Evolutionary conservation across 257 asterid genomes (phyloP), one percentile per base, ranked within the genome.

Genomic region (Solanum lignicaule): DNA sequence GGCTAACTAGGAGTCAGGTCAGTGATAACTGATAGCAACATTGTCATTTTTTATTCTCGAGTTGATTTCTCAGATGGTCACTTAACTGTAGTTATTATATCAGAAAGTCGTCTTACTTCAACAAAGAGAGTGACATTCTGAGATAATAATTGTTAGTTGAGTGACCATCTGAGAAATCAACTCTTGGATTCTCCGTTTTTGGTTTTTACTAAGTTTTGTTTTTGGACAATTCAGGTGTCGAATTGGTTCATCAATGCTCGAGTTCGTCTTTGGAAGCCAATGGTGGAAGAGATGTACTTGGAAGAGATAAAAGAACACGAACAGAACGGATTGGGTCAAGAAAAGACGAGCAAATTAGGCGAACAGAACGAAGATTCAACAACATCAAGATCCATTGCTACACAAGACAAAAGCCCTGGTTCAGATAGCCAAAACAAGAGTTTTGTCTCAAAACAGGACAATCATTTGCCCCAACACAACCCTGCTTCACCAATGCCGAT

Each of bases 241-340:
- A 97, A 97, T 92, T 97, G 99, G 99, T 97, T 97, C 92, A 96
- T 96, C 88, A 97, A 97, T 83, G 99, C 99, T 13, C 92, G 99
- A 68, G 99, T 97, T 85, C 93, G 99, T 13, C 98, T 97, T 0
- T 97, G 99, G 99, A 97, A 97, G 92, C 99, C 99, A 7, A 97
- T 97, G 99, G 99, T 97, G 1, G 99, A 97, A 90, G 99, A 97
- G 88, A 97, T 97, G 99, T 95, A 97, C 92, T 83, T n/a, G 68
- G 99, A 97, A 87, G 99, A 97, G 83, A 92, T 94, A 89, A 97
- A 95, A 90, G 99, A 95, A 15, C 93, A 95, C 21, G 99, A 94
- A 32, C 93, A 92, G 60, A 91, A 88, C 16, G 95, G 93, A 20
- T 88, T 94, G 7, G 98, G 93, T 35, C 96, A 91, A 35, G 98